Base-by-base conservation (phyloP, 176 grass and related monocot species). In the Lolium rigidum region DNA sequence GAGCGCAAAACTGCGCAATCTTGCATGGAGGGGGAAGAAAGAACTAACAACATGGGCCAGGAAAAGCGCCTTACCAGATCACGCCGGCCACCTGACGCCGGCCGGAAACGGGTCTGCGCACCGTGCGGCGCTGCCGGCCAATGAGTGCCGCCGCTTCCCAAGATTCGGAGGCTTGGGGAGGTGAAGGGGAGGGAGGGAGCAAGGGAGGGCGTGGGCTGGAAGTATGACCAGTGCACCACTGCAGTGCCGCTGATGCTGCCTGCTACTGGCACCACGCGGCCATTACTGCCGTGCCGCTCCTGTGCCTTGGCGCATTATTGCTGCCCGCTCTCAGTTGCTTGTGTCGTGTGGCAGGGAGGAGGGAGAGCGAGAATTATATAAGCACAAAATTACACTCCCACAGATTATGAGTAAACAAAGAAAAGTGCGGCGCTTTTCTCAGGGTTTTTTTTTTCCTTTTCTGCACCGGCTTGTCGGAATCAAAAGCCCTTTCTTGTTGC, bases 301-400 rank as follows among this genome's bases (percentile, higher is more conserved):
- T 79, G 84, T 74, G 59, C 75, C 39, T 39, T 47, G 28, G 55
- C 81, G 68, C 67, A 91, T 87, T 91, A 91, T 91, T 84, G 80
- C 75, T 9, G 4, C 13, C 54, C 50, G 57, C 47, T 41, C 78
- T 13, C 16, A 14, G 66, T 2, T 68, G 79, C 79, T 57, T 31
- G 66, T 49, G 65, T 77, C 65, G 52, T 56, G 62, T 76, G 79
- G 70, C 67, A 52, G 73, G 65, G 22, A 81, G 52, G 76, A 47
- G 51, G 39, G 74, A 10, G 41, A 38, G 13, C 1, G 21, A 64
- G 17, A 75, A 52, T 28, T 52, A 75, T 75, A 75, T 75, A 75
- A 25, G 4, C 46, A 17, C 0, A 49, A 22, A 24, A 74, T 74
- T 24, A 16, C 10, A 9, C 44, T 46, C 44, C 44, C 44, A 46